Base-by-base conservation (phyloP, 441 rosid species). In the Daphne laureola region DNA sequence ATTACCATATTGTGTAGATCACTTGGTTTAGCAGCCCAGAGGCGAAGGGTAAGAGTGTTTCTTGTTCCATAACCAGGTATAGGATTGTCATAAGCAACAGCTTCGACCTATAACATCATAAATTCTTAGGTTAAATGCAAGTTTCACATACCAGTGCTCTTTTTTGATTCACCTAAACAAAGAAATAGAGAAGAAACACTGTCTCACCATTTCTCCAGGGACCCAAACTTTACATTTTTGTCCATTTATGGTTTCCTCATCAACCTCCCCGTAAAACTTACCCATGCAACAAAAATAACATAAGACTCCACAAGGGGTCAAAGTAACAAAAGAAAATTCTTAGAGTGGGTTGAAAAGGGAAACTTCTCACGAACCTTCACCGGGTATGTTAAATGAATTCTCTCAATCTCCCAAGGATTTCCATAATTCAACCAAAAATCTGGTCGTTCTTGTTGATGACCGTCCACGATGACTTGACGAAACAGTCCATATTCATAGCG, bases 381-480 rank as follows among this genome's bases (percentile, higher is more conserved):
- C 26, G 78, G 51, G 55, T 77, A 79, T 43, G 82, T 65, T 43
- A 79, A 69, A 58, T 79, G 80, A 56, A 73, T 60, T 43, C 85
- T 60, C 68, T 76, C 85, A 42, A 77, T 77, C 74, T 80, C 86
- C 86, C 83, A 80, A 31, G 83, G 86, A 59, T 80, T 80, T 62
- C 86, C 86, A 61, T 73, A 76, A 56, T 73, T 73, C 61, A 80
- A 67, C 86, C 86, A 78, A 57, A 73, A 68, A 53, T 80, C 83
- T 52, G 86, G 81, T 43, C 70, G 79, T 36, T 80, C 83, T 49
- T 70, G 77, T 53, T 80, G 83, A 66, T 64, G 73, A 18, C 83
- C 86, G 60, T 78, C 80, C 65, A 69, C 48, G 53, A 80, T 77
- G 36, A 72, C 73, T 72, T 80, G 83, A 53, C 77, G 77, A 64